Conservation (phyloP, 2,329 filamentous ascomycete species). For the Arthrobotrys musiformis region DNA sequence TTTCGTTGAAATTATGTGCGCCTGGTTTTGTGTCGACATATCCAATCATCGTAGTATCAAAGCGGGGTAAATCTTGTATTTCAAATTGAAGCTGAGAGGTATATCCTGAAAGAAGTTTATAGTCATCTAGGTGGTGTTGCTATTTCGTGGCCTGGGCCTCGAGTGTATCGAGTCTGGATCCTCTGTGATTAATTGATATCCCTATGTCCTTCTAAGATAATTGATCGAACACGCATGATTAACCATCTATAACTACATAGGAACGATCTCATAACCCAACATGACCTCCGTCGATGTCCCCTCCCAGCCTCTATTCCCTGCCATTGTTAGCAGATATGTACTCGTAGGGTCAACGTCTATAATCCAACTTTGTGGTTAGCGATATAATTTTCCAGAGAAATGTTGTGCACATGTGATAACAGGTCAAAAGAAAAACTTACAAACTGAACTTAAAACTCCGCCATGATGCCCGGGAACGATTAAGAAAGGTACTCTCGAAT, state of each 20-base stretch:
- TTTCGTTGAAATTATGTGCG: too few species aligned
- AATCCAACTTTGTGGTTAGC: not conserved
- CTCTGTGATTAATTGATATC: not conserved
- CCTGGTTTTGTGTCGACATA: too few species aligned
- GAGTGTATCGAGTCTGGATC: not conserved
- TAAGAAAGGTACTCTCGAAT: constrained; percentile 89
- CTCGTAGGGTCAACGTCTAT: constrained; percentile 79
- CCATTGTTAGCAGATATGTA: constrained; percentile 89
- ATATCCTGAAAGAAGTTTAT: too few species aligned
- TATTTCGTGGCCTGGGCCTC: not conserved
- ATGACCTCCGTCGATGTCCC: constrained; percentile 88
- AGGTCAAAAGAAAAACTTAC: constrained; percentile 54
- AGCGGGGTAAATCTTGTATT: too few species aligned
- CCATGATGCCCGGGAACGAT: constrained; percentile 84
- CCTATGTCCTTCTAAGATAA: not conserved
- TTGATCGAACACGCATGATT: not conserved
- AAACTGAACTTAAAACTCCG: constrained; percentile 59
- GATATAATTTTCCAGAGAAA: not conserved
- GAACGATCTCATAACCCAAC: constrained; percentile 88
- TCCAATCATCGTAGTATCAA: too few species aligned
- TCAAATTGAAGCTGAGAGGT: too few species aligned
- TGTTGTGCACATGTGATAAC: too few species aligned
- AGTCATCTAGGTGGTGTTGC: too few species aligned
- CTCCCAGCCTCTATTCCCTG: constrained; percentile 94
- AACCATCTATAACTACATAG: constrained; percentile 54